Evolutionary conservation across 345 rosid species (phyloP), one percentile per base, ranked within the genome.

Genomic region (Capsella bursapastoris): DNA sequence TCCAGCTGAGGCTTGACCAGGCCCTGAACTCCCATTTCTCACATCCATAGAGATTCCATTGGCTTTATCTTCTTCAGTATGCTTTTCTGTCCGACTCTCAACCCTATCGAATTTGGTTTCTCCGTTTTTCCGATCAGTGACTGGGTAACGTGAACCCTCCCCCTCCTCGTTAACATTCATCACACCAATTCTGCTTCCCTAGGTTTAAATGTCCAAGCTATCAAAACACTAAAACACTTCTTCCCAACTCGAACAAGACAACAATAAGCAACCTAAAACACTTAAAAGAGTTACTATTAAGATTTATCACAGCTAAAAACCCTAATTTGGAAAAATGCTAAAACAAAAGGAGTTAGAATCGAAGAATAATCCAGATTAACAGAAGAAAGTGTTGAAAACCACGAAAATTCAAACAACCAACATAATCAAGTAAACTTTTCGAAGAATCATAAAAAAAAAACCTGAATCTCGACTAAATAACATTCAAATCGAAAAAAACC

Each of bases 161-260:
- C 72, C 83, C 5, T 73, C 73, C 2, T 80, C 79, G 70, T 85
- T 81, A 73, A 62, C 81, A 15, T 73, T 82, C 96, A 88, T 88
- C 81, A 82, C 81, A 83, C 68, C 80, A 45, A 72, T 57, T 74
- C 80, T 78, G 68, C 84, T 81, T 53, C 80, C 51, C 82, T 73
- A 1, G 22, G 22, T 18, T 18, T 18, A 81, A 77, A 81, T 63
- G 49, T 31, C 73, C 78, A 56, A 75, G 47, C 50, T 1, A 27
- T 18, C 3, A 22, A 37, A 59, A 40, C 27, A 58, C 44, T 43
- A n/a, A 15, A 22, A 56, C 4, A 7, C 28, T 63, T 63, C 34
- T 31, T 29, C 37, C 34, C 29, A 73, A 53, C 41, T 38, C 53
- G 11, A 11, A 55, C 43, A 37, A 44, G 59, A 14, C 31, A 40